Evolutionary conservation across 257 asterid species (phyloP).

Genomic region (Misopates orontium): DNA sequence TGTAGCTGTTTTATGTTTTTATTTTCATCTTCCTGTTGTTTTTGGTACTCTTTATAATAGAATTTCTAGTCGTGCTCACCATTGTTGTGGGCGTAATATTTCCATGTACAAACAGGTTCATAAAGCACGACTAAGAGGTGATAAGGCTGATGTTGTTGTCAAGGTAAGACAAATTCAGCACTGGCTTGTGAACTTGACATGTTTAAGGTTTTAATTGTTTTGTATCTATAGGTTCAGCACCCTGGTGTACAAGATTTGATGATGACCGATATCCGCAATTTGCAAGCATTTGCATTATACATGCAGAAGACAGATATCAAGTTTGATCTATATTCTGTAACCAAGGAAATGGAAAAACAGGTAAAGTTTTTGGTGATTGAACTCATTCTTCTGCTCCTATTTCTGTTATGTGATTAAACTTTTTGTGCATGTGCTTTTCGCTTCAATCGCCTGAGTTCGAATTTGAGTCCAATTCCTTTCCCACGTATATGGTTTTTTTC

Average conservation of each 20-base stretch:
- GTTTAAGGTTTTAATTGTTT: constrained; percentile 24
- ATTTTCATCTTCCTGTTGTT: neutral
- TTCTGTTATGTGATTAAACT: neutral
- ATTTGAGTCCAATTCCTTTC: too few species aligned
- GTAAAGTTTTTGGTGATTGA: constrained; percentile 35
- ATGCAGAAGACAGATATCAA: constrained; percentile 96
- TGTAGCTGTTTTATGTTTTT: constrained; percentile 10
- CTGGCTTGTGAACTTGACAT: constrained; percentile 7
- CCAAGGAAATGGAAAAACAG: constrained; percentile 99
- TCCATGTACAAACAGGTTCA: constrained; percentile 67
- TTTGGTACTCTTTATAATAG: constrained; percentile 6
- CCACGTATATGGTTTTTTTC: too few species aligned
- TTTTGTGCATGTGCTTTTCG: neutral
- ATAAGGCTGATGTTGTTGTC: constrained; percentile 80
- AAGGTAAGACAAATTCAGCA: constrained; percentile 54
- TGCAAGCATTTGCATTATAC: constrained; percentile 90
- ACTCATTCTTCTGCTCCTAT: constrained; percentile 23
- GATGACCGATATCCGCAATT: constrained; percentile 97
- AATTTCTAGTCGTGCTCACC: constrained; percentile 1
- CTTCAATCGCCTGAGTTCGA: neutral
- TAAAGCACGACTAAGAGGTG: constrained; percentile 81
- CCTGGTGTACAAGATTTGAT: constrained; percentile 90
- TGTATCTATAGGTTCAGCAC: constrained; percentile 77
- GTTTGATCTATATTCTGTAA: constrained; percentile 85
- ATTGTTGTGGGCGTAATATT: neutral